These are phyloP conservation scores for Diaporthe citrichinensis DNA, from an alignment of 2,329 filamentous ascomycete species.

Conservation along the genomic window DNA sequence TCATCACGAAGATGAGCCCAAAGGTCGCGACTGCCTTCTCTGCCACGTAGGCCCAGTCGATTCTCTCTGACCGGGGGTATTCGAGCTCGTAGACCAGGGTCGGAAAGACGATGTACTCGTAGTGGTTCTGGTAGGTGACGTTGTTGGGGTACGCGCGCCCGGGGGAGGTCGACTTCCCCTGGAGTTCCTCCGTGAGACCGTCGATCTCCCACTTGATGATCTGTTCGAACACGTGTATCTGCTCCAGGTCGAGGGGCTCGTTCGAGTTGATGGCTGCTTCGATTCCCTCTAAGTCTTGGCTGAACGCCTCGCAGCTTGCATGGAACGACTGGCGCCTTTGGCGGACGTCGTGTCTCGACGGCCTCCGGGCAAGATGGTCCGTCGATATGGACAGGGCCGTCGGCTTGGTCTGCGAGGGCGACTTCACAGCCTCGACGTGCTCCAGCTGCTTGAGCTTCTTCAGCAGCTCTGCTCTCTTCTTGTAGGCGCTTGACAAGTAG, in stretches of 20 bases:
- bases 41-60: constrained; percentile 81
- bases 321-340: constrained; percentile 59
- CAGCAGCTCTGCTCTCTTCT: constrained; percentile 61
- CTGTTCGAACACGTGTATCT: constrained; percentile 74
- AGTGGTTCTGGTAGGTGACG: constrained; percentile 74
- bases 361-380: constrained; percentile 58
- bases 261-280: constrained; percentile 73
- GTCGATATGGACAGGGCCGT: constrained; percentile 59
- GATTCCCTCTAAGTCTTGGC: constrained; percentile 70
- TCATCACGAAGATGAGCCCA: constrained; percentile 83
- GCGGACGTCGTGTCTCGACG: constrained; percentile 57
- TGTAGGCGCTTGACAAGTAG: constrained; percentile 74
- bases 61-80: constrained; percentile 77
- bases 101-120: constrained; percentile 81
- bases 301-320: constrained; percentile 46
- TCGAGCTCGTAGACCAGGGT: constrained; percentile 85
- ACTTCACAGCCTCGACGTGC: constrained; percentile 60
- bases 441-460: constrained; percentile 71
- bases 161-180: constrained; percentile 69
- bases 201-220: constrained; percentile 78
- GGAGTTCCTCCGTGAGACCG: constrained; percentile 74
- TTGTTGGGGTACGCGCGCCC: constrained; percentile 76
- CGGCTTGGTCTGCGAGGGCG: constrained; percentile 58
- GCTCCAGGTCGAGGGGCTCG: constrained; percentile 71
- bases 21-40: constrained; percentile 81